phyloP scores from a whole-genome alignment of 23 red algal species.

The Cyanidioschyzon merolae region DNA sequence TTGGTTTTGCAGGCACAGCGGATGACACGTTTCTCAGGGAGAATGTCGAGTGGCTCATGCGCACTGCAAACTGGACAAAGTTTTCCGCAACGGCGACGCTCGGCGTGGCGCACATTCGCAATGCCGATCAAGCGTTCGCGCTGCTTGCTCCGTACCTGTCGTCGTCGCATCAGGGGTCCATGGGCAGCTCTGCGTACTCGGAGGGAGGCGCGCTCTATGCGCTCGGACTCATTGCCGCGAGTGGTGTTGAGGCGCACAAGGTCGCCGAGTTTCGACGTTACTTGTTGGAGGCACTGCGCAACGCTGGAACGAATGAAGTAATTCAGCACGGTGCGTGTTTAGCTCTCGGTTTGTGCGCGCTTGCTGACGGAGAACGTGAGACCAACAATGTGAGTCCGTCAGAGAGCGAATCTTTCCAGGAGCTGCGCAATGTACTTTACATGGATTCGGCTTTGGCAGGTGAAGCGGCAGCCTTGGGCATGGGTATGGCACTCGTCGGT shows the following conservation, averaged over 20 bases:
- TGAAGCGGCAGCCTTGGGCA: slow-evolving; percentile 85
- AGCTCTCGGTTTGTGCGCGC: slow-evolving; percentile 65
- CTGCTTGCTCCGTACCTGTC: slow-evolving; percentile 89
- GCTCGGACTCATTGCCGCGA: slow-evolving; percentile 85
- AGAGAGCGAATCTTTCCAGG: slow-evolving; percentile 78
- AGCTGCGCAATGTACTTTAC: slow-evolving; percentile 68
- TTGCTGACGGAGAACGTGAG: slow-evolving; percentile 23
- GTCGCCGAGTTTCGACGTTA: slow-evolving; percentile 28
- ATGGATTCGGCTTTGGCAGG: slow-evolving; percentile 82
- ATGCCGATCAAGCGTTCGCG: slow-evolving; percentile 58
- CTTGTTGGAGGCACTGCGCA: slow-evolving; percentile 61
- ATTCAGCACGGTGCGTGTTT: slow-evolving; percentile 96
- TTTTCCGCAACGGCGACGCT: slow-evolving; percentile 94
- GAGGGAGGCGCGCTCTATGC: slow-evolving; percentile 90
- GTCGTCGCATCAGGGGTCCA: slow-evolving; percentile 19
- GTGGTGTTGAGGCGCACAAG: slow-evolving; percentile 21
- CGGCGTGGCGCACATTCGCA: slow-evolving; percentile 77
- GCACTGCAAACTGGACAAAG: slow-evolving; percentile 86
- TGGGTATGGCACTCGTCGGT: slow-evolving; percentile 70
- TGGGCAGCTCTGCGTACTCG: slow-evolving; percentile 31
- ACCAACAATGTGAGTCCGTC: not conserved
- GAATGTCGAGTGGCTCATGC: slow-evolving; percentile 89
- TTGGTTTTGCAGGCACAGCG: slow-evolving; percentile 79
- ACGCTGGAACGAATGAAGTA: slow-evolving; percentile 64
- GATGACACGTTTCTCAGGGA: slow-evolving; percentile 84